Evolutionary conservation across 139 green algal genomes (phyloP).

Genomic region (Chlamydomonas schloesseri): DNA sequence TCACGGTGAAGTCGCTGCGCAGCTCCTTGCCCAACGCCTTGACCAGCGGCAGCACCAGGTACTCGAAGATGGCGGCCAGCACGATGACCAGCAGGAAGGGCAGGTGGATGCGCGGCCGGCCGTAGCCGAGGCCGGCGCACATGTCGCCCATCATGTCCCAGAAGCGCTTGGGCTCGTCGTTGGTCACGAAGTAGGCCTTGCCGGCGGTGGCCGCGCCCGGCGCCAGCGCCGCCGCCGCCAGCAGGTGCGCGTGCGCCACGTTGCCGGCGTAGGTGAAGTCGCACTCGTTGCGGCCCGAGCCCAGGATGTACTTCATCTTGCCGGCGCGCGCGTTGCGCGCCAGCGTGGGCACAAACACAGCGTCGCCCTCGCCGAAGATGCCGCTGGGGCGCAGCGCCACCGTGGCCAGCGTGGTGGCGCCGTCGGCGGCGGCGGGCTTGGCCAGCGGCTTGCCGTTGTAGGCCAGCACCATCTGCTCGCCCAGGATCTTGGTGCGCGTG

Average conservation of each 20-base stretch:
- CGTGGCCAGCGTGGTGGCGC: constrained; percentile 62
- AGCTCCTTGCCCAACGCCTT: constrained; percentile 59
- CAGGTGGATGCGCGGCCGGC: constrained; percentile 68
- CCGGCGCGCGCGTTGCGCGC: constrained; percentile 68
- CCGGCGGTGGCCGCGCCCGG: constrained; percentile 63
- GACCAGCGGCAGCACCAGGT: constrained; percentile 74
- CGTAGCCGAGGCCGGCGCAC: constrained; percentile 86
- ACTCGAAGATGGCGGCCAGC: constrained; percentile 82
- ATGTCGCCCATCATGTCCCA: constrained; percentile 91
- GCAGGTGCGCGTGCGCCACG: constrained; percentile 82
- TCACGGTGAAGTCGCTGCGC: constrained; percentile 79
- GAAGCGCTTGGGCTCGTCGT: constrained; percentile 84
- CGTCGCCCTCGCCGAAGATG: constrained; percentile 93
- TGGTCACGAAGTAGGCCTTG: constrained; percentile 92
- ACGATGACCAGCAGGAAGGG: constrained; percentile 81
- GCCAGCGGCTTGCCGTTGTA: constrained; percentile 67
- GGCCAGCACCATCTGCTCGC: constrained; percentile 83
- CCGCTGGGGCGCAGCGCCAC: constrained; percentile 83
- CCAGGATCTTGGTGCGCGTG: constrained; percentile 85
- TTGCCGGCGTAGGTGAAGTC: constrained; percentile 95
- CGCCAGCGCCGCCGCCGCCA: constrained; percentile 70
- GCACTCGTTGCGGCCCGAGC: constrained; percentile 83
- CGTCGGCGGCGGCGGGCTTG: not conserved
- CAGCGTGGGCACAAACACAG: constrained; percentile 82
- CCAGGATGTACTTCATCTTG: constrained; percentile 96